Conservation (phyloP, 306 rosid species). For the Prunus davidiana region DNA sequence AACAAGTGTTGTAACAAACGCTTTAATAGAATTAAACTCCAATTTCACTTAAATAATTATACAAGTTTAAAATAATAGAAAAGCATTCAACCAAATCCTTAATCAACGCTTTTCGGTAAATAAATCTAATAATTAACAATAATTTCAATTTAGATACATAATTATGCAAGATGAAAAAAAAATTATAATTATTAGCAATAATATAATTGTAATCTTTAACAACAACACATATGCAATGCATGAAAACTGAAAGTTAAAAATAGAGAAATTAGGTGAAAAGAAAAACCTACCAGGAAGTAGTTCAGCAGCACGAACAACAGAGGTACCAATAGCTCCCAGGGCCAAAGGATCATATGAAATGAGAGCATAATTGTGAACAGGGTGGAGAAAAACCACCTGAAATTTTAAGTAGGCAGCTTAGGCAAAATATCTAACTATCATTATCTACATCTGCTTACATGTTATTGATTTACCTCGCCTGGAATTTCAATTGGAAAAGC, state of each 20-base stretch:
- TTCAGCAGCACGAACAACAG: constrained; percentile 82
- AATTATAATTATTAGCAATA: background rate
- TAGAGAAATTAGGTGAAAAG: background rate
- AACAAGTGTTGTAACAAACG: background rate
- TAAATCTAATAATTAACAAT: background rate
- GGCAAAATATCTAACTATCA: background rate
- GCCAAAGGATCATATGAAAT: constrained; percentile 92
- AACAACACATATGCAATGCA: background rate
- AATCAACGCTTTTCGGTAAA: background rate
- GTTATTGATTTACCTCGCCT: constrained; percentile 70
- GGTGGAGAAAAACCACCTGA: constrained; percentile 95
- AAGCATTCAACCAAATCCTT: background rate
- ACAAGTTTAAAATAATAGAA: background rate
- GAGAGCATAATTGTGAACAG: constrained; percentile 91
- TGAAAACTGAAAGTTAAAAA: background rate
- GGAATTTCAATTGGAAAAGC: constrained; percentile 95
- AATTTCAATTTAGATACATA: background rate
- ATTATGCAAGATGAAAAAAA: background rate
- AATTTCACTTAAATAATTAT: background rate
- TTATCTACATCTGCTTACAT: background rate
- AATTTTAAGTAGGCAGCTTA: constrained; percentile 23
- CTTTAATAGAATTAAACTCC: background rate
- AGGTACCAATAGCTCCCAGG: constrained; percentile 78
- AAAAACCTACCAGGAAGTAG: constrained; percentile 73
- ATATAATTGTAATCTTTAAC: background rate